Base-by-base conservation (phyloP, 352 stramenopile species). In the Globisporangium parvum region DNA sequence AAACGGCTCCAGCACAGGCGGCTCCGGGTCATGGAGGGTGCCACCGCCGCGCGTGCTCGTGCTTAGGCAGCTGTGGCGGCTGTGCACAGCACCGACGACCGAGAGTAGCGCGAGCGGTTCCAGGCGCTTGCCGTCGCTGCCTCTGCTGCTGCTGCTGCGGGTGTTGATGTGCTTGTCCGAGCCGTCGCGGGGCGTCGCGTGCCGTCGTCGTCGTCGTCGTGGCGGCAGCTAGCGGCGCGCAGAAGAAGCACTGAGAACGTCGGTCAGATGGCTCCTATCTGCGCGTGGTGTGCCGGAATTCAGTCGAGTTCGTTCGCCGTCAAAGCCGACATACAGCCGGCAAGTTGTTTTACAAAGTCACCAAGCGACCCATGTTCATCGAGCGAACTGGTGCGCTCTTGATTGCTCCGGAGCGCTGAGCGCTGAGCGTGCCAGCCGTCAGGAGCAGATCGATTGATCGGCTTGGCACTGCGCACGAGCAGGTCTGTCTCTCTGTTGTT, bases 151-250 rank as follows among this genome's bases (percentile, higher is more conserved):
- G n/a, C n/a, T n/a, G n/a, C n/a, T n/a, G n/a, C n/a, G n/a, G n/a
- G n/a, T n/a, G 39, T n/a, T 44, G 39, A 37, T 44, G 39, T 20
- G 14, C 39, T 18, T n/a, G 14, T 10, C 11, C 37, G 37, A 41
- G 37, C 20, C 14, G 39, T 44, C 39, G 39, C 39, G 9, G 14
- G 12, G 39, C 39, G 39, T 44, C 39, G 39, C 39, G 39, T n/a
- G 39, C 39, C 39, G 39, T 44, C 39, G 39, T 44, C 39, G 39
- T 44, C 39, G 39, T 44, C 39, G 39, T 42, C 39, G 39, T 42
- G 39, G 39, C 39, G 18, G 1, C 14, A 44, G 39, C 15, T 1
- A 44, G 14, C 18, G 39, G 39, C 39, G 18, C 39, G 39, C 14
- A 20, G 39, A 44, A 44, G 39, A 44, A 44, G 39, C 39, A 20